phyloP scores from a whole-genome alignment of 106 monocot species.

The Platanthera zijinensis region DNA sequence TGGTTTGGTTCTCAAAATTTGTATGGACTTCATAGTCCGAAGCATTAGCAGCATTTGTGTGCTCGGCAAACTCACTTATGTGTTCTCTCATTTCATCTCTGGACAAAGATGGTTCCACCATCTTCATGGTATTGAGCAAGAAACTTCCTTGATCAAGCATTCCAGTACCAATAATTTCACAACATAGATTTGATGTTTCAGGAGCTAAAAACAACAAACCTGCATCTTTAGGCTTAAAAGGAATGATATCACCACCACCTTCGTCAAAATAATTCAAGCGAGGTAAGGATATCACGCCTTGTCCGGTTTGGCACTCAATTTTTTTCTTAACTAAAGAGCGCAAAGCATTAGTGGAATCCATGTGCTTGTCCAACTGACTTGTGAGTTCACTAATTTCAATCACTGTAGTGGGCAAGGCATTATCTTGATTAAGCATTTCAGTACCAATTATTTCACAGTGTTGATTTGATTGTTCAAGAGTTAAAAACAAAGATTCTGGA shows the following conservation, averaged over 20 bases:
- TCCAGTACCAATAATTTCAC: conserved; percentile 15
- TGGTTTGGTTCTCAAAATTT: conserved; percentile 49
- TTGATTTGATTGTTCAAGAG: conserved; percentile 18
- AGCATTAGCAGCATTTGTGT: conserved; percentile 61
- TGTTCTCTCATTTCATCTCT: conserved; percentile 34
- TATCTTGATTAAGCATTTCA: conserved; percentile 19
- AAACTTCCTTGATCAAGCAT: conserved; percentile 20
- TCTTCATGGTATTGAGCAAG: conserved; percentile 15
- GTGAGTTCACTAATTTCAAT: conserved; percentile 36
- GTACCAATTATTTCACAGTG: conserved; percentile 12
- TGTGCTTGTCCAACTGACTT: conserved; percentile 62
- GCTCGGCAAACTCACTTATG: conserved; percentile 59
- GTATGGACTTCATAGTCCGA: conserved; percentile 63
- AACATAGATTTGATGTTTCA: conserved; percentile 13
- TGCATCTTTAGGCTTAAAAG: conserved; percentile 12
- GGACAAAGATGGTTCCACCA: conserved; percentile 8
- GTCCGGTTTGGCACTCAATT: conserved; percentile 38
- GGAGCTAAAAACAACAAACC: conserved; percentile 10
- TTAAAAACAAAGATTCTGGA: conserved; percentile 13
- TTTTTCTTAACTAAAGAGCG: conserved; percentile 67
- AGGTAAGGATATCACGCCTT: conserved; percentile 25
- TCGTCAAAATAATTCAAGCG: conserved; percentile 12
- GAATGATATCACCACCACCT: conserved; percentile 5
- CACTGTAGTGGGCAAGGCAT: conserved; percentile 14
- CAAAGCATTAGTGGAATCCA: conserved; percentile 64